Conservation (phyloP, 1,284 basidiomycete species). For the Cystobasidium pallidum region DNA sequence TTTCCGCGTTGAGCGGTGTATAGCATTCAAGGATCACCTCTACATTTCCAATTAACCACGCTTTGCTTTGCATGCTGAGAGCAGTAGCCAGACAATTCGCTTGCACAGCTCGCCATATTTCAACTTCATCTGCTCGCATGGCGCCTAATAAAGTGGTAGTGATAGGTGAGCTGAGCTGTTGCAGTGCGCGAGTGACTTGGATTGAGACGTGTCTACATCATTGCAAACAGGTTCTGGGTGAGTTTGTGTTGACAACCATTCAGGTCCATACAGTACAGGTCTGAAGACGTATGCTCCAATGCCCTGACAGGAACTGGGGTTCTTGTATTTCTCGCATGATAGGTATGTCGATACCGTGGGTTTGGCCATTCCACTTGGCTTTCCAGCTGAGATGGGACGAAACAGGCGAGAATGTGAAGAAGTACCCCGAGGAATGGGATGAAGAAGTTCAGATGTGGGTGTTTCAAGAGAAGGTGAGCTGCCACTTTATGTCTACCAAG, state of each 20-base stretch:
- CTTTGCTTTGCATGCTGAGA: conserved; percentile 13
- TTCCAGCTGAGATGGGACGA: conserved; percentile 39
- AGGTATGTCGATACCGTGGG: conserved; percentile 53
- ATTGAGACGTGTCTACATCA: conserved; percentile 9
- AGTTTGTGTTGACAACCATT: conserved; percentile 52
- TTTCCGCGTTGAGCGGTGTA: no score
- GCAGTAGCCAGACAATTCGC: conserved; percentile 14
- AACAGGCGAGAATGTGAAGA: conserved; percentile 59
- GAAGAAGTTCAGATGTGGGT: conserved; percentile 62
- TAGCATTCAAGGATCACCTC: no score
- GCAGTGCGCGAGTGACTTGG: background rate
- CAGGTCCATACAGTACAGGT: conserved; percentile 25
- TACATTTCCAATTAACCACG: background rate
- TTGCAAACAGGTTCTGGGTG: conserved; percentile 22
- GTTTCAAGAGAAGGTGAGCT: conserved; percentile 60
- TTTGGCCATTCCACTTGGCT: background rate
- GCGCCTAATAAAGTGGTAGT: conserved; percentile 63
- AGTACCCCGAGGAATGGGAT: conserved; percentile 60
- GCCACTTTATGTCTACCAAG: background rate
- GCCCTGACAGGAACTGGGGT: conserved; percentile 58
- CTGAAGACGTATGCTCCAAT: background rate
- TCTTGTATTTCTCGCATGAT: conserved; percentile 65
- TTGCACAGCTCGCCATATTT: conserved; percentile 2
- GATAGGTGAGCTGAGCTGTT: conserved; percentile 57
- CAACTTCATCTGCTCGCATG: conserved; percentile 19